These are phyloP conservation scores for Suhomyces bokatorum DNA, from an alignment of 1,139 yeast genomes.

Conservation along the genomic window DNA sequence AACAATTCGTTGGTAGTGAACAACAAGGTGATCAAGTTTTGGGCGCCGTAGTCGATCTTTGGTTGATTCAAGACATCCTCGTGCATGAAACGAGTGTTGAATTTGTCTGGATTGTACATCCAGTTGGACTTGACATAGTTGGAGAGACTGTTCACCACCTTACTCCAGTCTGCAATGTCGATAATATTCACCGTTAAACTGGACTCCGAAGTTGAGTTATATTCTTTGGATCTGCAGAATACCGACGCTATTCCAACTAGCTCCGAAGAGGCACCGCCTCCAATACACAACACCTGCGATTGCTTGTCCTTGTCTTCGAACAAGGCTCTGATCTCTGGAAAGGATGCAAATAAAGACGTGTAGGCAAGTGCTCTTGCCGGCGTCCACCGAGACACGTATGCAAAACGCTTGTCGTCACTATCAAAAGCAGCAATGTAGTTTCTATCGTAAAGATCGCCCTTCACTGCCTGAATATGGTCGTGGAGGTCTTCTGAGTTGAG, in stretches of 20 bases:
- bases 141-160: constrained; percentile 47
- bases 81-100: constrained; percentile 48
- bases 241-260: constrained; percentile 67
- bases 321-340: constrained; percentile 42
- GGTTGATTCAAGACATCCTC: constrained; percentile 47
- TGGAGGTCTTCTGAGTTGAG: constrained; percentile 45
- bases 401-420: constrained; percentile 61
- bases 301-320: constrained; percentile 31
- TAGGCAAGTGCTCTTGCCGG: constrained; percentile 80
- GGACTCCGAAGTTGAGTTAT: constrained; percentile 32
- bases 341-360: constrained; percentile 58
- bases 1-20: constrained; percentile 89
- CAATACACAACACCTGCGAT: constrained; percentile 59
- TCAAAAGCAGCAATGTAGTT: constrained; percentile 72
- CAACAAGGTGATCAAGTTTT: constrained; percentile 61
- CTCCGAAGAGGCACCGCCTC: constrained; percentile 92
- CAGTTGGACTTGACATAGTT: constrained; percentile 49
- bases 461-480: constrained; percentile 63
- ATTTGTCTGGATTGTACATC: constrained; percentile 44
- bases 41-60: constrained; percentile 16
- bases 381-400: constrained; percentile 84
- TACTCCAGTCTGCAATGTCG: constrained; percentile 80
- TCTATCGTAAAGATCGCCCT: constrained; percentile 66
- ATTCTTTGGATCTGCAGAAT: constrained; percentile 50
- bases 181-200: constrained; percentile 52